Evolutionary conservation across 2,329 filamentous ascomycete species (phyloP).

Genomic region (Bipolaris bicolor): DNA sequence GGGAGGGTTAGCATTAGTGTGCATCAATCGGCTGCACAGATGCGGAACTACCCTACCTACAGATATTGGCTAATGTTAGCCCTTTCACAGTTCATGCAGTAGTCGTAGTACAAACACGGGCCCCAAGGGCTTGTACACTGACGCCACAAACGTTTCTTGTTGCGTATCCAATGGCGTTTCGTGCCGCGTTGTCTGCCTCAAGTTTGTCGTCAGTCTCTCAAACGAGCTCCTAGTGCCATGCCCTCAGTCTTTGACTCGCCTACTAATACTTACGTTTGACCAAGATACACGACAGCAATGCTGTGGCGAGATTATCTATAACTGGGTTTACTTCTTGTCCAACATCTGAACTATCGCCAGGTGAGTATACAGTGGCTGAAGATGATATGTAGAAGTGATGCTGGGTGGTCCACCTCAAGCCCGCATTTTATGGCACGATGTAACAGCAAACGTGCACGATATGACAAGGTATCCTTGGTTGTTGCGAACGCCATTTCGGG

Average conservation of each 20-base stretch:
- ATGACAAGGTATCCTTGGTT: not conserved
- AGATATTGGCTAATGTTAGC: not conserved
- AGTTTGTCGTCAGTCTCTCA: not conserved
- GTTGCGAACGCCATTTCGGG: not conserved
- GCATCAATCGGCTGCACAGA: not conserved
- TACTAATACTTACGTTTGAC: not conserved
- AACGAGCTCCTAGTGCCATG: not conserved
- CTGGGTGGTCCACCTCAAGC: not conserved
- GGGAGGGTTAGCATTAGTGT: not conserved
- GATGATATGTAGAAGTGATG: not conserved
- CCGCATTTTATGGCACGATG: constrained; percentile 1
- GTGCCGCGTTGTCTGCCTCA: not conserved
- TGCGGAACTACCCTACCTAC: not conserved
- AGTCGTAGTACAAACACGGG: not conserved
- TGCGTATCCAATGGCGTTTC: not conserved
- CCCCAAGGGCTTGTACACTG: not conserved
- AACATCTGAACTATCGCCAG: not conserved
- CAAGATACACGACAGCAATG: not conserved
- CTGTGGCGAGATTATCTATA: too few relatives aligned
- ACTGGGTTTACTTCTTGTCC: not conserved
- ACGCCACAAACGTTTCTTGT: not conserved
- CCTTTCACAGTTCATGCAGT: constrained; percentile 3
- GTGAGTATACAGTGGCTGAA: not conserved
- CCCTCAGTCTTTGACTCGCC: not conserved
- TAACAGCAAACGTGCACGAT: not conserved